phyloP scores from a whole-genome alignment of 2,329 filamentous ascomycete species.

The Colletotrichum gigasporum region DNA sequence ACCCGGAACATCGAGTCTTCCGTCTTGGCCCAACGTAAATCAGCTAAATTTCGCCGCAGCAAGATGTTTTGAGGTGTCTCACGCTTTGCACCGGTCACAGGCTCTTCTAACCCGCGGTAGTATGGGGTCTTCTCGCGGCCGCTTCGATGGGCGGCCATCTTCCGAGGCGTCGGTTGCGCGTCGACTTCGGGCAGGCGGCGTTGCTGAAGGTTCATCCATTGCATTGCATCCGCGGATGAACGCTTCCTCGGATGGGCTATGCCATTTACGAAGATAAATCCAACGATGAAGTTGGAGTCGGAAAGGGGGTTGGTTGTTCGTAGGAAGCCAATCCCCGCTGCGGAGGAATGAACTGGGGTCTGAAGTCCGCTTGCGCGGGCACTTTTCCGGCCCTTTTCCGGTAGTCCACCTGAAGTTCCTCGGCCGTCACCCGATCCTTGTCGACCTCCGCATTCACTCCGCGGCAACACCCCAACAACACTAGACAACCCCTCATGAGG shows the following conservation, averaged over 20 bases:
- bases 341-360: no score
- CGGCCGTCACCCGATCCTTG: constrained; percentile 9
- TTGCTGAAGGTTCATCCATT: background rate
- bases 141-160: background rate
- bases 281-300: background rate
- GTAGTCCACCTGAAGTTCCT: background rate
- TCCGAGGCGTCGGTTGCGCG: background rate
- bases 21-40: constrained; percentile 24
- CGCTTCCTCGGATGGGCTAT: background rate
- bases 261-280: background rate
- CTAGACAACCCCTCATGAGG: no score
- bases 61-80: background rate
- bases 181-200: background rate
- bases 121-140: background rate
- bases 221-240: no score
- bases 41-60: background rate
- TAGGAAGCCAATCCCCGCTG: no score
- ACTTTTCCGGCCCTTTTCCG: constrained; percentile 21
- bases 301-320: no score
- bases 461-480: no score
- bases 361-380: constrained; percentile 3
- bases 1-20: constrained; percentile 38
- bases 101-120: constrained; percentile 27
- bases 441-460: constrained; percentile 2
- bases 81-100: constrained; percentile 39